Percentiles rank a stretch among this genome's conserved stretches.
These are phyloP conservation scores for Citrullus amarus DNA, from an alignment of 306 rosid species.

Conservation along the genomic window DNA sequence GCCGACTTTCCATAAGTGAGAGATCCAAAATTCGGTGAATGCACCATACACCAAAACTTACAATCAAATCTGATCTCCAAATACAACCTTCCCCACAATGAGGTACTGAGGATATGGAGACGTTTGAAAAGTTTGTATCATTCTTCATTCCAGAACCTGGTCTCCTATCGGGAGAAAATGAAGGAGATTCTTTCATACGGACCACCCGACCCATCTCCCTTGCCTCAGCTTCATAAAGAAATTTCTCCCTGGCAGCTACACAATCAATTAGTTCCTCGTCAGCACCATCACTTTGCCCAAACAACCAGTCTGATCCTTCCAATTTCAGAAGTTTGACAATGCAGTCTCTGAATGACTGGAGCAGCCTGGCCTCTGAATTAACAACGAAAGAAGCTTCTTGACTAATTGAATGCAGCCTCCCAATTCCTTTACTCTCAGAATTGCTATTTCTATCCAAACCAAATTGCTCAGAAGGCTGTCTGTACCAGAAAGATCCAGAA, in stretches of 20 bases:
- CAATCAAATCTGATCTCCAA: constrained; percentile 66
- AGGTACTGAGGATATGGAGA: constrained; percentile 50
- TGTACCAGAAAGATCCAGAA: constrained; percentile 72
- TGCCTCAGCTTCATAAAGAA: constrained; percentile 63
- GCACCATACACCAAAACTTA: constrained; percentile 99
- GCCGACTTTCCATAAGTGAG: constrained; percentile 91
- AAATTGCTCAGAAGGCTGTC: constrained; percentile 90
- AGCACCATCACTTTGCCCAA: constrained; percentile 72
- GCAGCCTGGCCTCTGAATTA: constrained; percentile 62
- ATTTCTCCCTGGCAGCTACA: constrained; percentile 87
- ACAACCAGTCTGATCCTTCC: constrained; percentile 95
- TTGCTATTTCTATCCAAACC: constrained; percentile 44
- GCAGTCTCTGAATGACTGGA: constrained; percentile 67
- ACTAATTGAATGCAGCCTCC: constrained; percentile 27
- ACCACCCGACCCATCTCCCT: constrained; percentile 35
- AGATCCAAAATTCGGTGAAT: constrained; percentile 86
- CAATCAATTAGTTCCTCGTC: constrained; percentile 84
- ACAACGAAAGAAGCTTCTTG: constrained; percentile 41
- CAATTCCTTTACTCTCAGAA: constrained; percentile 32
- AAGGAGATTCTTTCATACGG: constrained; percentile 36
- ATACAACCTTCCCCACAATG: constrained; percentile 88
- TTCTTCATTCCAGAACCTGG: constrained; percentile 30
- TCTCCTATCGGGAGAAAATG: constrained; percentile 42
- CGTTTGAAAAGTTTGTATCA: constrained; percentile 24
- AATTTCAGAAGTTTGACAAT: constrained; percentile 66